Conservation (phyloP, 2,329 filamentous ascomycete species). For the Fonsecaea nubica region DNA sequence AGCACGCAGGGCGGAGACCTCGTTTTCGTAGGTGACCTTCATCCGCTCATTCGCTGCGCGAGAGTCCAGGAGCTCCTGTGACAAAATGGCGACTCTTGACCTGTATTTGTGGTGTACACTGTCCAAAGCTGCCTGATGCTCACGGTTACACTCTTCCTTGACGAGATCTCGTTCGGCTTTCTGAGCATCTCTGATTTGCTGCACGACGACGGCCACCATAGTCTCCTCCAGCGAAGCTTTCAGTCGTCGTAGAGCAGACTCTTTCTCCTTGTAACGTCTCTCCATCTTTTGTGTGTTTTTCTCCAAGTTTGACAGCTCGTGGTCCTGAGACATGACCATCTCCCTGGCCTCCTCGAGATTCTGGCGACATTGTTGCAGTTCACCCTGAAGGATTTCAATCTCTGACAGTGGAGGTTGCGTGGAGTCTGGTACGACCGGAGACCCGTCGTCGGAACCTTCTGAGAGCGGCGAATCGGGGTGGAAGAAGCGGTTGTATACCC, state of each 20-base stretch:
- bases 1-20: slow-evolving; percentile 27
- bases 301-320: slow-evolving; percentile 32
- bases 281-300: slow-evolving; percentile 44
- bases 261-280: slow-evolving; percentile 35
- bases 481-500: slow-evolving; percentile 37
- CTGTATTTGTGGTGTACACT: slow-evolving; percentile 36
- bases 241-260: slow-evolving; percentile 29
- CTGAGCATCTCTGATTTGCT: slow-evolving; percentile 37
- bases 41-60: slow-evolving; percentile 28
- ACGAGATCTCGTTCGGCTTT: slow-evolving; percentile 32
- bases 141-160: slow-evolving; percentile 27
- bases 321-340: slow-evolving; percentile 32
- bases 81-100: slow-evolving; percentile 34
- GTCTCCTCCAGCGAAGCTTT: slow-evolving; percentile 35
- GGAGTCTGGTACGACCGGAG: slow-evolving; percentile 12
- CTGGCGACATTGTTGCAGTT: slow-evolving; percentile 36
- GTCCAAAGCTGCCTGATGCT: slow-evolving; percentile 29
- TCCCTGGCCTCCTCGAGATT: slow-evolving; percentile 34
- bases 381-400: slow-evolving; percentile 25
- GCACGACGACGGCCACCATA: slow-evolving; percentile 36
- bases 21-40: slow-evolving; percentile 29
- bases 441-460: slow-evolving; percentile 1
- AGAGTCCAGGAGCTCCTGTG: slow-evolving; percentile 32
- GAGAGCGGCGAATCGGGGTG: slow-evolving; percentile 18
- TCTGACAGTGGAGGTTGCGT: slow-evolving; percentile 9